phyloP scores from a whole-genome alignment of 768 basidiomycete genomes.

The Pseudohyphozyma bogoriensis region DNA sequence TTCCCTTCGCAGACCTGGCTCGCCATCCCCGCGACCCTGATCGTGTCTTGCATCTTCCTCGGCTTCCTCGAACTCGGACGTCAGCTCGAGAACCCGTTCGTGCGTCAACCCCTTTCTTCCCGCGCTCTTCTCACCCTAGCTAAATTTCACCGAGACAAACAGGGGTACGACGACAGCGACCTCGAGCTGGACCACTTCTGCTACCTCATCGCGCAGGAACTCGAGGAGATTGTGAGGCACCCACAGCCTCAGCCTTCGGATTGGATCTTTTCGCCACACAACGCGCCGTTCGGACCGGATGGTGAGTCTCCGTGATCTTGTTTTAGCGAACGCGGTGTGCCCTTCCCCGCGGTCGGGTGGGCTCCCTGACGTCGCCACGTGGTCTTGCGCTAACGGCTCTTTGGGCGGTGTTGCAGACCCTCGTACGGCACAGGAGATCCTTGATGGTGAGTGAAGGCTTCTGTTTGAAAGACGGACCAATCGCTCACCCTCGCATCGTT shows the following conservation, averaged over 20 bases:
- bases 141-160: no score
- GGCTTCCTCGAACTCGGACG: conserved; percentile 38
- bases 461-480: background rate
- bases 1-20: conserved; percentile 24
- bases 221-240: conserved; percentile 58
- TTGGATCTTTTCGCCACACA: conserved; percentile 51
- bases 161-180: conserved; percentile 30
- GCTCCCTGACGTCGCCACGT: no score
- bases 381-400: no score
- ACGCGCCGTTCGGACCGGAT: conserved; percentile 68
- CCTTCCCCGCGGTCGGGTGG: no score
- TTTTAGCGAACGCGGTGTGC: no score
- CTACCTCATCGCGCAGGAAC: conserved; percentile 54
- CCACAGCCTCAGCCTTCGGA: conserved; percentile 47
- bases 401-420: no score
- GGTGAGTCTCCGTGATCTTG: no score
- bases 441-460: background rate
- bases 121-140: background rate
- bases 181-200: conserved; percentile 55
- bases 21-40: conserved; percentile 32
- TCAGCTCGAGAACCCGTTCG: conserved; percentile 37
- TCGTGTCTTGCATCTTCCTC: conserved; percentile 31
- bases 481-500: no score
- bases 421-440: conserved; percentile 50
- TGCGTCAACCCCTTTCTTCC: background rate